Evolutionary conservation across 2,329 filamentous ascomycete species (phyloP), one percentile per base, ranked within the genome.

Genomic region (Aureobasidium subglaciale): DNA sequence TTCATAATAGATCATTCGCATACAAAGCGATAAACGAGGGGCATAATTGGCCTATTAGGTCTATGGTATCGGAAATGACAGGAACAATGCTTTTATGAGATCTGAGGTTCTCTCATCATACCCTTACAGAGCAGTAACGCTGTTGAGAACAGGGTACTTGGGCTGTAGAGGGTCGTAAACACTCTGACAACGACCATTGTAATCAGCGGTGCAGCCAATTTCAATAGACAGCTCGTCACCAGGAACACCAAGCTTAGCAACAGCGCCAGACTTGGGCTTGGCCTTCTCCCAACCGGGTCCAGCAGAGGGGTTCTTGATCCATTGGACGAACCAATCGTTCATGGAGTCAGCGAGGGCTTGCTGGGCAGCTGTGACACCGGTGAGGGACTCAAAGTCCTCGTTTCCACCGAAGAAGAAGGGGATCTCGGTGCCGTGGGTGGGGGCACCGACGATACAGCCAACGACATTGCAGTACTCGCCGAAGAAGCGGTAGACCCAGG

Each of bases 401-500:
- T 37, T 15, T 1, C 50, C 50, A 1, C 50, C 50, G 3, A 54
- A 18, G 22, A 54, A 54, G 29, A 54, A 54, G 2, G 50, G 50
- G 6, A 55, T 55, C 16, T 55, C 50, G 15, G 50, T 55, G n/a
- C 50, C 50, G 40, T 55, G 50, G 11, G 50, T 55, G n/a, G 50
- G 50, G 8, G 38, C 38, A 8, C 40, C 40, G 7, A 55, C 50
- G 3, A 45, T 37, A 18, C 38, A 43, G 30, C 57, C 56, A n/a
- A 58, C 56, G n/a, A 62, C 58, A n/a, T 62, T 61, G 24, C 56
- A 55, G 52, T 59, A 62, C 1, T 53, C 43, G 59, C 74, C 77
- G 61, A 74, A 70, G 65, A 77, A 77, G 10, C 73, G 73, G 34
- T 61, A 62, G 3, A 41, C 54, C 59, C 59, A 62, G 1, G 60